Base-by-base conservation (phyloP, 2,329 filamentous ascomycete genomes). In the Thyridium curvatum region DNA sequence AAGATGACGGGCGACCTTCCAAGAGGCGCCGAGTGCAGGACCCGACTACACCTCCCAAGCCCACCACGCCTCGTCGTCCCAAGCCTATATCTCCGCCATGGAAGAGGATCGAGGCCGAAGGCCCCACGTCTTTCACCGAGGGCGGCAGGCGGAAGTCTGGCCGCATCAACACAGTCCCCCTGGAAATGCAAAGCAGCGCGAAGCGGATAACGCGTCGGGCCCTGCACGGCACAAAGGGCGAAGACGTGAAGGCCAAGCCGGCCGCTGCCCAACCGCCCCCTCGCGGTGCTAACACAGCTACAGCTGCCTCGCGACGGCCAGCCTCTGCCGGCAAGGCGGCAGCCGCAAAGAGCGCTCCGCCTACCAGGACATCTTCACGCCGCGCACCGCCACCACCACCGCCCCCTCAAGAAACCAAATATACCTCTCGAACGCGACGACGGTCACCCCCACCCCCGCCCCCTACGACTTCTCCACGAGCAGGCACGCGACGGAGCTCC, bases 31-130 rank as follows among this genome's bases (percentile, higher is more conserved):
- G 79, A 56, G 69, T 76, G 21, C 68, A 65, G 58, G 45, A 72
- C 65, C 17, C 66, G 69, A 28, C 54, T 53, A 44, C 48, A n/a
- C 43, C 46, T 1, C 54, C 59, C 4, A 52, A 42, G 41, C 52
- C 48, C 16, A 51, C 43, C 40, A 46, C 61, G 42, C 58, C 68
- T 45, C 61, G 68, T 44, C 53, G 61, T 53, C 52, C 57, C 13
- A 69, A 82, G 64, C 65, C 68, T 38, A 71, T 74, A 43, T 97
- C 91, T 46, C 93, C 93, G 48, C 93, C 93, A 16, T 98, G 93
- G 93, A 97, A 93, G 68, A 86, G 80, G 54, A 76, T 86, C 46
- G 76, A 76, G 42, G 87, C 85, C 31, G 86, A 94, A 18, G 93
- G 93, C 0, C 93, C 93, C 16, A 93, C 91, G 4, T 84, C 86